These are phyloP conservation scores for Aspergillus novofumigatus DNA, from an alignment of 2,329 filamentous ascomycete species.

Conservation along the genomic window DNA sequence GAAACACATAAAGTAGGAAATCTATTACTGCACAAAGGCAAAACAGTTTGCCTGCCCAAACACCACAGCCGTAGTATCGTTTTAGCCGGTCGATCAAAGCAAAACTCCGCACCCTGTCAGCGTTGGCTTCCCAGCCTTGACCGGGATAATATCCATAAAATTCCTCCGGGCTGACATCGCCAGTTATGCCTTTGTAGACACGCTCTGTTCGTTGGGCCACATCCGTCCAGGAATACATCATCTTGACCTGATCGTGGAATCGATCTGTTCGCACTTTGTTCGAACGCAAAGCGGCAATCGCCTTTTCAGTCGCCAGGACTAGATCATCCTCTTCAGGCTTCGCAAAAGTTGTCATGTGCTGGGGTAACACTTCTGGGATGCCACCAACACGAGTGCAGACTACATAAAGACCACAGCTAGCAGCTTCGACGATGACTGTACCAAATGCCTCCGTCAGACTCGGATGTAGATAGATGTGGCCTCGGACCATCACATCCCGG, in stretches of 20 bases:
- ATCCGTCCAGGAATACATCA: constrained; percentile 98
- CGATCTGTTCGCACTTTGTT: constrained; percentile 86
- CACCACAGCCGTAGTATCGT: constrained; percentile 94
- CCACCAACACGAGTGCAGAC: constrained; percentile 95
- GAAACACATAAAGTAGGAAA: constrained; percentile 81
- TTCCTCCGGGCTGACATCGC: constrained; percentile 76
- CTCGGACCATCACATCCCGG: constrained; percentile 92
- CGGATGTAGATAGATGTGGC: constrained; percentile 94
- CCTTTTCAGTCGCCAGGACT: constrained; percentile 80
- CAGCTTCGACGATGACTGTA: constrained; percentile 95
- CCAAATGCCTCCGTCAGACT: constrained; percentile 95
- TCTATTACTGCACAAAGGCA: constrained; percentile 92
- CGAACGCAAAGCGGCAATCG: constrained; percentile 78
- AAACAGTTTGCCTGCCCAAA: constrained; percentile 97
- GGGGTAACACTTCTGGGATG: constrained; percentile 91
- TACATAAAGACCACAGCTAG: constrained; percentile 91
- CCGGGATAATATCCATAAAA: constrained; percentile 79
- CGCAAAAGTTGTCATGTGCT: constrained; percentile 96
- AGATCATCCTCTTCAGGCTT: constrained; percentile 95
- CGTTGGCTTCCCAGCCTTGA: constrained; percentile 65
- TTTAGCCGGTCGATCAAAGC: constrained; percentile 92
- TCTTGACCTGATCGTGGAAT: constrained; percentile 94
- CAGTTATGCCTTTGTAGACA: constrained; percentile 90
- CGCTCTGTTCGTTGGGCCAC: constrained; percentile 90
- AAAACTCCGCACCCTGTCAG: constrained; percentile 74